phyloP scores from a whole-genome alignment of 352 stramenopile genomes.

The Pythium aquatile region DNA sequence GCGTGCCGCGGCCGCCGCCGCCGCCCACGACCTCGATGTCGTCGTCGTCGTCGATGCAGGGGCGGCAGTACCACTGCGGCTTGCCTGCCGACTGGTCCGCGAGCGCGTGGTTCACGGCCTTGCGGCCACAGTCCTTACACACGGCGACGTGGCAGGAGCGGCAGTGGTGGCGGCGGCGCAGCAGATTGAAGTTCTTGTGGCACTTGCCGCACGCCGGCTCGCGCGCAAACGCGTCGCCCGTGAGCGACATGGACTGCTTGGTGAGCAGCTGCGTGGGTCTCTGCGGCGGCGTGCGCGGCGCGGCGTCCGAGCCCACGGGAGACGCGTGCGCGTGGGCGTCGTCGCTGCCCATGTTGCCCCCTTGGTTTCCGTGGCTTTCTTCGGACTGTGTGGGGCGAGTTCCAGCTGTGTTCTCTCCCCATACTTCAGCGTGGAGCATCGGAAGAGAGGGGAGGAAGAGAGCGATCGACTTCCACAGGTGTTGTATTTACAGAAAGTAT shows the following conservation, averaged over 20 bases:
- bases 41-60: slow-evolving; percentile 64
- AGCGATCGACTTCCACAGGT: background rate
- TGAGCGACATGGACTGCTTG: slow-evolving; percentile 32
- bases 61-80: slow-evolving; percentile 79
- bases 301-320: slow-evolving; percentile 17
- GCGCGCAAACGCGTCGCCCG: slow-evolving; percentile 58
- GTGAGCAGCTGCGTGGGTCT: slow-evolving; percentile 20
- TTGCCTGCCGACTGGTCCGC: slow-evolving; percentile 38
- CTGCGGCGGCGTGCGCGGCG: slow-evolving; percentile 13
- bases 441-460: slow-evolving; percentile 6
- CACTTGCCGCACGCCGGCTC: slow-evolving; percentile 77
- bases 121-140: slow-evolving; percentile 81
- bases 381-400: slow-evolving; percentile 9
- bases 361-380: slow-evolving; percentile 8
- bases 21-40: slow-evolving; percentile 63
- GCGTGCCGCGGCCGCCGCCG: slow-evolving; percentile 35
- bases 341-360: slow-evolving; percentile 21
- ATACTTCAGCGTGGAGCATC: slow-evolving; percentile 14
- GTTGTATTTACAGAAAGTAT: too few relatives aligned
- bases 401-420: slow-evolving; percentile 18
- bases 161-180: slow-evolving; percentile 83
- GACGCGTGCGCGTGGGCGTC: slow-evolving; percentile 18
- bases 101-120: slow-evolving; percentile 68
- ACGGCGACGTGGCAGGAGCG: slow-evolving; percentile 80
- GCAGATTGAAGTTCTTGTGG: slow-evolving; percentile 75